These are phyloP conservation scores for Talaromyces sp. DNA, from an alignment of 2,329 filamentous ascomycete genomes.

Conservation along the genomic window DNA sequence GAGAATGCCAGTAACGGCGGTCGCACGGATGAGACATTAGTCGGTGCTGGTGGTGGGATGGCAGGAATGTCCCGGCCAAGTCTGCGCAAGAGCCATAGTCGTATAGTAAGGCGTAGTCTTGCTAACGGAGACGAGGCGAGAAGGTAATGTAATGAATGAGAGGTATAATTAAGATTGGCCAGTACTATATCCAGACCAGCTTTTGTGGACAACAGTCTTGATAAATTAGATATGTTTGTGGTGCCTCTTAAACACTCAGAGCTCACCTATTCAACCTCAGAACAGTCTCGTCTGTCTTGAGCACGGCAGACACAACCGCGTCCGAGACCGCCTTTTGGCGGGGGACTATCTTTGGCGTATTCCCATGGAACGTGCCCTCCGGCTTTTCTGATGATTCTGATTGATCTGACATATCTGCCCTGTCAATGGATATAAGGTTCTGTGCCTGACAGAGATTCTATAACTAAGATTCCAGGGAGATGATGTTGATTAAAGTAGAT, in stretches of 20 bases:
- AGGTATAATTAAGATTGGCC: conserved; percentile 65
- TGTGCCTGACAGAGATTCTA: not conserved
- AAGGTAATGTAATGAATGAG: conserved; percentile 61
- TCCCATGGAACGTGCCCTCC: not conserved
- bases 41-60: conserved; percentile 20
- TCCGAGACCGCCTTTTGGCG: conserved; percentile 13
- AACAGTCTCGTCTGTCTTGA: conserved; percentile 19
- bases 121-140: conserved; percentile 51
- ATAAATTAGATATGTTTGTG: conserved; percentile 25
- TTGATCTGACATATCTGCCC: not conserved
- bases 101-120: conserved; percentile 42
- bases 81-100: conserved; percentile 39
- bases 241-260: not conserved
- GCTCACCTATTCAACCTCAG: conserved; percentile 22
- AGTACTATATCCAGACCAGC: conserved; percentile 68
- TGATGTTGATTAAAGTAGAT: not conserved
- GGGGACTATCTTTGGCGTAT: conserved; percentile 17
- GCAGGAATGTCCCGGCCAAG: conserved; percentile 10
- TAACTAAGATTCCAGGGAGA: not conserved
- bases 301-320: conserved; percentile 1
- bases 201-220: conserved; percentile 65
- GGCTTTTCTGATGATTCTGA: not conserved
- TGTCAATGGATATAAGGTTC: not conserved
- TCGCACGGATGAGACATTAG: conserved; percentile 32
- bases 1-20: conserved; percentile 50